phyloP scores from a whole-genome alignment of 345 rosid species.

The Citrus trifoliata region DNA sequence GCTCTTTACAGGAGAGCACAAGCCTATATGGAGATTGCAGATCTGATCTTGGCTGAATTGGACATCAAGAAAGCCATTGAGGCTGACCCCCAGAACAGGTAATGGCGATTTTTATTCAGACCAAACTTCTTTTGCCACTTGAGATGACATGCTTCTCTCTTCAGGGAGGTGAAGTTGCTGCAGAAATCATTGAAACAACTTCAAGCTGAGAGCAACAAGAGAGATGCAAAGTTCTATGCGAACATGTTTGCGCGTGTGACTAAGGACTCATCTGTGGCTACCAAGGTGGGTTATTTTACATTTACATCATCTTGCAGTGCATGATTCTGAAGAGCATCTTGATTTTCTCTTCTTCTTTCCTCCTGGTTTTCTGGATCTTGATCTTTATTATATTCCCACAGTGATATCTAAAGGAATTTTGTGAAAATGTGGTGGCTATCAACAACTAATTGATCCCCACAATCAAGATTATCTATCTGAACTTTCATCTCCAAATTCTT shows the following conservation, averaged over 20 bases:
- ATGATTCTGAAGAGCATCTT: background rate
- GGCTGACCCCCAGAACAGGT: conserved; percentile 54
- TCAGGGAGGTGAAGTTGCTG: conserved; percentile 53
- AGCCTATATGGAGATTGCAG: conserved; percentile 44
- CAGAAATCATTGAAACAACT: conserved; percentile 42
- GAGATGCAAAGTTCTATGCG: conserved; percentile 46
- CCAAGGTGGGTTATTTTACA: conserved; percentile 31
- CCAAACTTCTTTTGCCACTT: background rate
- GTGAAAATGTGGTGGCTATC: background rate
- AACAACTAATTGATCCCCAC: background rate
- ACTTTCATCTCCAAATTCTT: background rate
- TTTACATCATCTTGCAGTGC: background rate
- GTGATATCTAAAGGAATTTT: background rate
- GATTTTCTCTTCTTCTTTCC: background rate
- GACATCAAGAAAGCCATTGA: conserved; percentile 59
- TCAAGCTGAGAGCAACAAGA: conserved; percentile 47
- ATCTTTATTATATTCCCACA: background rate
- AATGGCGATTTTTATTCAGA: background rate
- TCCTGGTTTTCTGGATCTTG: background rate
- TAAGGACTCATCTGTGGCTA: conserved; percentile 16
- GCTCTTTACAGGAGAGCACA: conserved; percentile 66
- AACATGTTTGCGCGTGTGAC: conserved; percentile 45
- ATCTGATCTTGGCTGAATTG: conserved; percentile 44
- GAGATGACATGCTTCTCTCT: background rate
- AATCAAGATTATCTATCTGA: background rate